phyloP scores from a whole-genome alignment of 139 green algal genomes.

The Closterium sp. region DNA sequence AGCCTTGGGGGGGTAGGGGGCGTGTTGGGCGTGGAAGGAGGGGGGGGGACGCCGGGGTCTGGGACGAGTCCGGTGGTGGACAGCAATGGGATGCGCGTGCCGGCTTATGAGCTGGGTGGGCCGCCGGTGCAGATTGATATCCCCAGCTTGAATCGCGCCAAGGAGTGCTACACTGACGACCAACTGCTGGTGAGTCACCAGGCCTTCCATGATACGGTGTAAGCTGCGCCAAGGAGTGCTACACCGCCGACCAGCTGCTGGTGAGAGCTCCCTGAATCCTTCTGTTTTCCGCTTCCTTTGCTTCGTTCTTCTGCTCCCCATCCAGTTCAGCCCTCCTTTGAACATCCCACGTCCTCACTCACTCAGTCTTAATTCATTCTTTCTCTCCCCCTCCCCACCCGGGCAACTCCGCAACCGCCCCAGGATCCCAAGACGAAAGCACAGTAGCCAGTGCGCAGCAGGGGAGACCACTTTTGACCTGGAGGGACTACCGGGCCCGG shows the following conservation, averaged over 20 bases:
- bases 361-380: too few species aligned
- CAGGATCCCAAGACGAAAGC: too few species aligned
- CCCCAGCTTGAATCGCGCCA: conserved; percentile 36
- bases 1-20: background rate
- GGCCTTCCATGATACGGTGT: too few species aligned
- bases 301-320: too few species aligned
- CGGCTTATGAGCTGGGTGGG: conserved; percentile 7
- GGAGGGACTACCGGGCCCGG: too few species aligned
- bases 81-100: background rate
- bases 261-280: too few species aligned
- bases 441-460: too few species aligned
- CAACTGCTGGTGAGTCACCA: conserved; percentile 18
- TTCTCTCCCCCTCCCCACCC: background rate
- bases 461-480: too few species aligned
- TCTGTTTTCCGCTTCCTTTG: too few species aligned
- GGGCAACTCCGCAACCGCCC: too few species aligned
- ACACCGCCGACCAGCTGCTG: conserved; percentile 3
- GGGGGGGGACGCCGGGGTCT: background rate
- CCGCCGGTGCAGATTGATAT: conserved; percentile 43
- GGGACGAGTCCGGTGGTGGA: background rate
- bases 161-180: conserved; percentile 49
- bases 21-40: background rate
- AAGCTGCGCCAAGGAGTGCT: background rate
- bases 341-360: too few species aligned
- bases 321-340: too few species aligned